Percentiles rank a stretch among this genome's conserved stretches.
Evolutionary conservation across 306 rosid genomes (phyloP).

Genomic region (Astragalus membranaceus): DNA sequence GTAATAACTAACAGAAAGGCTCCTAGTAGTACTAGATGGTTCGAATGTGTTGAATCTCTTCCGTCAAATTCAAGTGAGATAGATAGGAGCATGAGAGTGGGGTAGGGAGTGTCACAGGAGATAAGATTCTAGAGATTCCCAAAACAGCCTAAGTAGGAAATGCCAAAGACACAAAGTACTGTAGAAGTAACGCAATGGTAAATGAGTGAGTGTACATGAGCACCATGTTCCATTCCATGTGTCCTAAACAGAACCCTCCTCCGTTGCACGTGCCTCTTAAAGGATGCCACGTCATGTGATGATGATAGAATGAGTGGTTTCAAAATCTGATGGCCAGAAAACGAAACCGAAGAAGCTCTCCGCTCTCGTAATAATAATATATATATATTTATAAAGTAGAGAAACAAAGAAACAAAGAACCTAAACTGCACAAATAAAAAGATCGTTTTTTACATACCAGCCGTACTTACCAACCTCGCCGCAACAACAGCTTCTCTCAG

Average conservation of each 20-base stretch:
- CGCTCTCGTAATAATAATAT: neutral
- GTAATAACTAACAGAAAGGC: too few relatives aligned
- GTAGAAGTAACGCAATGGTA: neutral
- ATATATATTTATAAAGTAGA: neutral
- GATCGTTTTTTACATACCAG: too few relatives aligned
- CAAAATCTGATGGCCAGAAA: slow-evolving; percentile 38
- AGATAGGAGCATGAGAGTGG: neutral
- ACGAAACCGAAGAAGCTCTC: neutral
- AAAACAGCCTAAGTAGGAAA: neutral
- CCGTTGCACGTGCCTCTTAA: slow-evolving; percentile 54
- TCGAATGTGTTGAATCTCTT: neutral
- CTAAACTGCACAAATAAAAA: neutral
- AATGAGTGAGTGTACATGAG: neutral
- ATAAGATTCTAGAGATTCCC: slow-evolving; percentile 5
- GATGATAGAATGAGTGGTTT: slow-evolving; percentile 22
- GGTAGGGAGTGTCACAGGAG: neutral
- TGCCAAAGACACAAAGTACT: neutral
- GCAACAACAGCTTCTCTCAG: neutral
- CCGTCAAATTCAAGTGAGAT: neutral
- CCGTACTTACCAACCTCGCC: too few relatives aligned
- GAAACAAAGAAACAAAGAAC: neutral
- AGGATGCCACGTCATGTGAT: slow-evolving; percentile 49
- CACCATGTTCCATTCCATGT: slow-evolving; percentile 19
- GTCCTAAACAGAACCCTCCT: slow-evolving; percentile 19
- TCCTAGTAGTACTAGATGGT: too few relatives aligned